Evolutionary conservation across 768 basidiomycete species (phyloP), one percentile per base, ranked within the genome.

Genomic region (Strobilomyces dryophilus): DNA sequence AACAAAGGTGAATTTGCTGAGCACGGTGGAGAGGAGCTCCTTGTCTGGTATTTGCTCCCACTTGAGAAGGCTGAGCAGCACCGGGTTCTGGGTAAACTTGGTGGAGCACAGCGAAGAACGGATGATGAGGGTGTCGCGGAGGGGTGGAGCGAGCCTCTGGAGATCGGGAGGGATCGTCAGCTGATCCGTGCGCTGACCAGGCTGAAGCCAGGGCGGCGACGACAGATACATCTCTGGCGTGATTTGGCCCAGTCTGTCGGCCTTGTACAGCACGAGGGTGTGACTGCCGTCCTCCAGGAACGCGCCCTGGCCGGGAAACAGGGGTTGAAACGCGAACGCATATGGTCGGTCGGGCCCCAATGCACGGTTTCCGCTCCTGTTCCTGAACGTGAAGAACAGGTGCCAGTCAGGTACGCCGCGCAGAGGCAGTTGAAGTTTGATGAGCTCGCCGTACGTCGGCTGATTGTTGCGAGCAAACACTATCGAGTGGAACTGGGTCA

Each of bases 21-120:
- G 80, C 12, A 91, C 81, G 0, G 83, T 79, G 4, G 84, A 76
- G 17, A 98, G 77, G 11, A 81, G 66, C 9, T 86, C 84, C 52
- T 80, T 79, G 53, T 88, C 83, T 1, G 67, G 61, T 12, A 92
- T 73, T 45, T 78, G 76, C 64, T 90, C 84, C 95, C 94, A 97
- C 59, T 82, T 82, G 48, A 95, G 73, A 44, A 97, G 71, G 55
- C 82, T 82, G 45, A 94, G 78, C 5, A 98, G 72, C 24, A 92
- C 87, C 0, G 85, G 78, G 62, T 97, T 95, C 67, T 97, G 94
- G 0, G 95, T 97, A 67, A 88, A 90, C 54, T 83, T 82, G 9
- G 92, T 98, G 8, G 95, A 98, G 65, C 92, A 94, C 17, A 98
- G 79, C 8, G 91, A 95, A 7, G 89, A 88, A 2, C 95, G 87